A percentile compares a stretch with the other conserved stretches of the same genome.
These are phyloP conservation scores for Chenopodium quinoa DNA, from an alignment of 148 eudicot species.

Conservation along the genomic window DNA sequence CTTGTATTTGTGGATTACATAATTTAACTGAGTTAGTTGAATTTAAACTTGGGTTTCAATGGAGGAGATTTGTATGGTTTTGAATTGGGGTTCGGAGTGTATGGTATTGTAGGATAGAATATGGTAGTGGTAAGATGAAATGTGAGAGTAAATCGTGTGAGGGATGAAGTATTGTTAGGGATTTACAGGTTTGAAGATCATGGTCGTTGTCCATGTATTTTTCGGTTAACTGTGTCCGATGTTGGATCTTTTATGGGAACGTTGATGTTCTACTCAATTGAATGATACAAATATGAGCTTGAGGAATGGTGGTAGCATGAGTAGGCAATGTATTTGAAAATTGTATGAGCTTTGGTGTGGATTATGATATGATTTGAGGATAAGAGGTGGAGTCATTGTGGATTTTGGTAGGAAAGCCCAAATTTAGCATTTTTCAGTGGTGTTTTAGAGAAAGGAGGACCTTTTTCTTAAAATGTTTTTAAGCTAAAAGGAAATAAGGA, in stretches of 20 bases:
- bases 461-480: background rate
- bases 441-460: background rate
- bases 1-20: background rate
- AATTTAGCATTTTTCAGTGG: background rate
- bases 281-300: background rate
- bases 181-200: background rate
- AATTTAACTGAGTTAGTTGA: background rate
- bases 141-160: background rate
- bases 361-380: background rate
- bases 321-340: background rate
- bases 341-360: background rate
- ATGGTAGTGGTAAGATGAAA: background rate
- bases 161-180: background rate
- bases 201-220: background rate
- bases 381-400: background rate
- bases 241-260: background rate
- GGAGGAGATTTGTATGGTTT: background rate
- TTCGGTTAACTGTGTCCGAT: background rate
- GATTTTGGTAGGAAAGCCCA: background rate
- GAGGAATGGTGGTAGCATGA: background rate
- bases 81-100: background rate
- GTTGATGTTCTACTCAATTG: background rate
- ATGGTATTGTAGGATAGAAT: background rate
- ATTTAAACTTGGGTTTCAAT: background rate
- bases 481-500: background rate